Evolutionary conservation across 805 yeast species (phyloP).

Genomic region (Myxozyma neotropica): DNA sequence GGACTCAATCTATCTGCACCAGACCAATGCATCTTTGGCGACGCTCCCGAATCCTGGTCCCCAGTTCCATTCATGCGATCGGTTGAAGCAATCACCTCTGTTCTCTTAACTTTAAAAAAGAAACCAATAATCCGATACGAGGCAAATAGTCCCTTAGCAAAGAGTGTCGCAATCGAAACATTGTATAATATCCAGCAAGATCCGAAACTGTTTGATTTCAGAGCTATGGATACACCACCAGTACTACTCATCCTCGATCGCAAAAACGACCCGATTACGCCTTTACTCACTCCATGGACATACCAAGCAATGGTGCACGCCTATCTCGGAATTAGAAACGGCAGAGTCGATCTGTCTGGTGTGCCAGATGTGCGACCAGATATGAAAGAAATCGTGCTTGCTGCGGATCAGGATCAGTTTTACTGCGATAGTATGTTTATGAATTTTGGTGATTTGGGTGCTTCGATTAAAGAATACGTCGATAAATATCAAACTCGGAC

Average conservation of each 20-base stretch:
- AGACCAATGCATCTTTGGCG: constrained; percentile 43
- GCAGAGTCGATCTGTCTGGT: constrained; percentile 68
- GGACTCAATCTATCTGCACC: constrained; percentile 47
- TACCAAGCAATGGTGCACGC: constrained; percentile 98
- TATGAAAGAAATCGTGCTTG: constrained; percentile 63
- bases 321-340: constrained; percentile 76
- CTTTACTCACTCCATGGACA: constrained; percentile 93
- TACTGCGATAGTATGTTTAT: constrained; percentile 78
- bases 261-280: constrained; percentile 88
- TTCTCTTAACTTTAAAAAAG: constrained; percentile 69
- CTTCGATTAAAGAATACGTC: constrained; percentile 80
- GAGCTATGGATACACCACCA: constrained; percentile 67
- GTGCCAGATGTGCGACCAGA: constrained; percentile 62
- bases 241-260: constrained; percentile 77
- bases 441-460: constrained; percentile 94
- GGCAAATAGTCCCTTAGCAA: constrained; percentile 62
- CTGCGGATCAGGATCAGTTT: constrained; percentile 72
- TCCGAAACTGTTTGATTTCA: constrained; percentile 66
- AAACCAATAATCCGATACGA: constrained; percentile 84
- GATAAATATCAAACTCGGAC: constrained; percentile 79
- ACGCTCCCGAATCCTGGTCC: constrained; percentile 51
- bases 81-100: constrained; percentile 53
- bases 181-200: constrained; percentile 42
- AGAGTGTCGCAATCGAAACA: constrained; percentile 66
- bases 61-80: constrained; percentile 49